Percentiles rank a stretch among this genome's conserved stretches.
Conservation (phyloP, 768 basidiomycete genomes). For the Epithele typhae region DNA sequence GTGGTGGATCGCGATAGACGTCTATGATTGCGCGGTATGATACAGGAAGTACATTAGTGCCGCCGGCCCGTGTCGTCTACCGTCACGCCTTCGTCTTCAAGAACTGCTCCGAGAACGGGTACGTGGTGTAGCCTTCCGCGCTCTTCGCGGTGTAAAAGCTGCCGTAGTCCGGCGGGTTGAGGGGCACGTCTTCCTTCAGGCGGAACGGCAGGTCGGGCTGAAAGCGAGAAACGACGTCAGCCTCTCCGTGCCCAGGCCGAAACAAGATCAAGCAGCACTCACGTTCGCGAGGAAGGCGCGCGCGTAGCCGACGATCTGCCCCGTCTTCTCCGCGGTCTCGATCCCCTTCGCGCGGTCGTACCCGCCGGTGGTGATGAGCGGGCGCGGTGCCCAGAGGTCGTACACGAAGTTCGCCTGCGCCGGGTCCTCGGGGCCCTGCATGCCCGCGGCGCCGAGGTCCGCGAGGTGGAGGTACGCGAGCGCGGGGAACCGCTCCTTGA, state of each 20-base stretch:
- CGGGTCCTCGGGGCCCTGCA: slow-evolving; percentile 1
- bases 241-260: too few relatives aligned
- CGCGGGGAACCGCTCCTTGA: slow-evolving; percentile 37
- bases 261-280: slow-evolving; percentile 3
- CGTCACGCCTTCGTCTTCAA: slow-evolving; percentile 2
- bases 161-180: slow-evolving; percentile 29
- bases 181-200: slow-evolving; percentile 30
- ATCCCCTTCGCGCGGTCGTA: slow-evolving; percentile 19
- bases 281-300: slow-evolving; percentile 27
- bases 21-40: too few relatives aligned
- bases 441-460: slow-evolving; percentile 16
- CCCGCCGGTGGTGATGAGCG: slow-evolving; percentile 23
- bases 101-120: slow-evolving; percentile 15
- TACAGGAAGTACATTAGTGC: too few relatives aligned
- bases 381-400: slow-evolving; percentile 21
- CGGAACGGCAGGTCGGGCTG: slow-evolving; percentile 42
- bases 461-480: slow-evolving; percentile 35
- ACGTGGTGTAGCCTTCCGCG: slow-evolving; percentile 25
- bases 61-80: too few relatives aligned
- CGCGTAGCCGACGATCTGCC: slow-evolving; percentile 24
- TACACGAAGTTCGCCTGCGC: slow-evolving; percentile 19
- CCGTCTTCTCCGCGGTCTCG: slow-evolving; percentile 18
- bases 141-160: slow-evolving; percentile 38
- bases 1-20: too few relatives aligned
- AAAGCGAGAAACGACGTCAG: neutral